phyloP scores from a whole-genome alignment of 306 rosid genomes.

The Dalbergia cultrata region DNA sequence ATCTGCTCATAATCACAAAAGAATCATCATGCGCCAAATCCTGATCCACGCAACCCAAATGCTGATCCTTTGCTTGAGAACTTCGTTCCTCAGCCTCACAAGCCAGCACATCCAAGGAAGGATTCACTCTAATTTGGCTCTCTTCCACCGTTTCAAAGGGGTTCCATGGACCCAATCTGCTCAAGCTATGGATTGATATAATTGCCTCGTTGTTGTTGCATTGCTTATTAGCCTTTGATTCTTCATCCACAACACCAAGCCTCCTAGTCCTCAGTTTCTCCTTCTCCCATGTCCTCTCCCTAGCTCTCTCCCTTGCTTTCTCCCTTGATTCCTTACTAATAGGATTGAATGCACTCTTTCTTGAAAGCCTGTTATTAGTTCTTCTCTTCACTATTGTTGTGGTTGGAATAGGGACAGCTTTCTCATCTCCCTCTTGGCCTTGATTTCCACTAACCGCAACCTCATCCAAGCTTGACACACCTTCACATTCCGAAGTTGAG shows the following conservation, averaged over 20 bases:
- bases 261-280: conserved; percentile 37
- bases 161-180: conserved; percentile 61
- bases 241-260: neutral
- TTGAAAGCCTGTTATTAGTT: conserved; percentile 31
- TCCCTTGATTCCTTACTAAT: conserved; percentile 68
- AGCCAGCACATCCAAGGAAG: conserved; percentile 46
- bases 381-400: conserved; percentile 20
- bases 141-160: conserved; percentile 68
- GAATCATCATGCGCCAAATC: conserved; percentile 49
- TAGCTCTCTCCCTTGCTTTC: conserved; percentile 81
- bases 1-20: conserved; percentile 55
- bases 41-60: conserved; percentile 37
- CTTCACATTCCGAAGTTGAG: conserved; percentile 80
- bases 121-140: conserved; percentile 46
- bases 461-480: conserved; percentile 66
- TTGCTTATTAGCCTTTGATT: conserved; percentile 27
- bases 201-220: neutral
- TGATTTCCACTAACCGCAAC: conserved; percentile 50
- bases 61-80: conserved; percentile 46
- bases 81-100: conserved; percentile 52
- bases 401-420: neutral
- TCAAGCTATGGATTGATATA: conserved; percentile 35
- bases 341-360: conserved; percentile 58
- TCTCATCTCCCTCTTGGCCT: neutral
- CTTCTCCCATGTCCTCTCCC: conserved; percentile 69